phyloP scores from a whole-genome alignment of 176 grass and related monocot species.

The Hyparrhenia diplandra region DNA sequence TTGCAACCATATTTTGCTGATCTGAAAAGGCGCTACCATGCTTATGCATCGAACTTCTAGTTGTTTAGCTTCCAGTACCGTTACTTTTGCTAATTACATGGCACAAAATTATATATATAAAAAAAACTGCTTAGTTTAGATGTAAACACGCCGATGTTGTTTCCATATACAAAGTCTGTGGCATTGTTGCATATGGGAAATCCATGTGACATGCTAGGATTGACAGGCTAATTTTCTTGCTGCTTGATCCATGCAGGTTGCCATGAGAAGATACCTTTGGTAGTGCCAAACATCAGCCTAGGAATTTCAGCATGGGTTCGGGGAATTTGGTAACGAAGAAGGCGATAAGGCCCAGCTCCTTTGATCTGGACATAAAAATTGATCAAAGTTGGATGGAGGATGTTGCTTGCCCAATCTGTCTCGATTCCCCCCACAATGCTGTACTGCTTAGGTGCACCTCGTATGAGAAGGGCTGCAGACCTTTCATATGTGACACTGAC shows the following conservation, averaged over 20 bases:
- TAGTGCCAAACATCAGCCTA: neutral
- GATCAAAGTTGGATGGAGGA: constrained; percentile 61
- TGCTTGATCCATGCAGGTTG: constrained; percentile 35
- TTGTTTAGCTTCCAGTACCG: neutral
- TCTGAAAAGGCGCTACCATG: constrained; percentile 17
- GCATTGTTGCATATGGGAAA: neutral
- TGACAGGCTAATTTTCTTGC: constrained; percentile 2
- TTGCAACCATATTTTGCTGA: constrained; percentile 28
- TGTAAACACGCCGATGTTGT: neutral
- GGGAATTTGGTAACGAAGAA: constrained; percentile 46
- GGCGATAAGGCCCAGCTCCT: constrained; percentile 24
- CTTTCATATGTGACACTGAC: constrained; percentile 87
- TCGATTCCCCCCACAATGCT: constrained; percentile 77
- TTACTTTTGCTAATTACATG: neutral
- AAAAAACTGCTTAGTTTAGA: neutral
- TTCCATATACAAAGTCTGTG: neutral
- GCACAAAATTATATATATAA: no score
- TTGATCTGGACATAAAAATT: constrained; percentile 47
- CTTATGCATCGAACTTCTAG: neutral
- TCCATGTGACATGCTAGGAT: neutral
- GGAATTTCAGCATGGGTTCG: constrained; percentile 38
- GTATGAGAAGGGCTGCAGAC: constrained; percentile 84
- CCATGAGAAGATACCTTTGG: neutral
- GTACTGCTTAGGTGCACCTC: constrained; percentile 75
- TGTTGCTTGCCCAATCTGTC: constrained; percentile 85